Evolutionary conservation across 768 basidiomycete genomes (phyloP).

Genomic region (Grammothele lineata): DNA sequence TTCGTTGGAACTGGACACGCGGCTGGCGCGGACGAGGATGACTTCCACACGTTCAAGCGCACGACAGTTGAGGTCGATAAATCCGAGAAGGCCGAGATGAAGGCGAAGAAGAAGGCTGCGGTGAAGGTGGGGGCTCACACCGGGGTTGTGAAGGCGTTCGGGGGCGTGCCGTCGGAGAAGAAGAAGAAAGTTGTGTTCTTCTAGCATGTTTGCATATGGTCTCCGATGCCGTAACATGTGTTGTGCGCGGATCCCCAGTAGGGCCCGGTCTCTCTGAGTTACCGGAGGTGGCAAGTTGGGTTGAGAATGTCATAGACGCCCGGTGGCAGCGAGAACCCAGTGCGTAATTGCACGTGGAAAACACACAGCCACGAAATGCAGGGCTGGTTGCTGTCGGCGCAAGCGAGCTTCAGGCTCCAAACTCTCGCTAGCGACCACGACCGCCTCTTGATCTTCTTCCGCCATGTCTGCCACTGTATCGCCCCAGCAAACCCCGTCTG

Average conservation of each 20-base stretch:
- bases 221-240: slow-evolving; percentile 56
- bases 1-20: slow-evolving; percentile 45
- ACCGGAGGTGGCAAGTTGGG: too few relatives aligned
- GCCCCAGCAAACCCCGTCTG: slow-evolving; percentile 1
- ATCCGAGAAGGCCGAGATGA: slow-evolving; percentile 50
- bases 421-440: slow-evolving; percentile 1
- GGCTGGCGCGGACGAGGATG: slow-evolving; percentile 90
- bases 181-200: slow-evolving; percentile 23
- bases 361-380: slow-evolving; percentile 11
- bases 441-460: background rate
- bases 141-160: slow-evolving; percentile 27
- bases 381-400: slow-evolving; percentile 2
- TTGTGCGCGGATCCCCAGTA: slow-evolving; percentile 59
- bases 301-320: too few relatives aligned
- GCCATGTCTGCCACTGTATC: slow-evolving; percentile 14
- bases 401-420: background rate
- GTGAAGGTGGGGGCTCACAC: slow-evolving; percentile 43
- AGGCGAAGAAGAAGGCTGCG: slow-evolving; percentile 36
- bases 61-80: slow-evolving; percentile 54
- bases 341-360: too few relatives aligned
- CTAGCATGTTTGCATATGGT: slow-evolving; percentile 5
- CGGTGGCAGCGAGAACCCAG: too few relatives aligned
- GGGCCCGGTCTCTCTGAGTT: too few relatives aligned
- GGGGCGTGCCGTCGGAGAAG: slow-evolving; percentile 5
- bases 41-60: slow-evolving; percentile 81